These are phyloP conservation scores for Elsinoe necatrix DNA, from an alignment of 2,329 filamentous ascomycete genomes.

Conservation along the genomic window DNA sequence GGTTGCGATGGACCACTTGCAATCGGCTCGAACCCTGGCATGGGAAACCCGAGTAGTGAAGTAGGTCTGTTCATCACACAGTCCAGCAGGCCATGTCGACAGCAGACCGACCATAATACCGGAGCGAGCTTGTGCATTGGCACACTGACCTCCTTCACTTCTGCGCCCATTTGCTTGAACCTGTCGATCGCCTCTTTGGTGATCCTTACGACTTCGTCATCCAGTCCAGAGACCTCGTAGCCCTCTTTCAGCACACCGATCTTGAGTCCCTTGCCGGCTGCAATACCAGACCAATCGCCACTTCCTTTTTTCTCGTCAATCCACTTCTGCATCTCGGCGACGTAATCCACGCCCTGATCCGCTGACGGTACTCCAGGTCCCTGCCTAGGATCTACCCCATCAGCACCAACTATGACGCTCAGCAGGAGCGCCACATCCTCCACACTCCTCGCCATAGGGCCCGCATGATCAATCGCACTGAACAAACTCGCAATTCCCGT, in stretches of 20 bases:
- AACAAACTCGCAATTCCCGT: conserved; percentile 35
- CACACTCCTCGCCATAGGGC: conserved; percentile 36
- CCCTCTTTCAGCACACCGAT: conserved; percentile 42
- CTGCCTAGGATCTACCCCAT: conserved; percentile 38
- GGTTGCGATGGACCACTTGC: conserved; percentile 11
- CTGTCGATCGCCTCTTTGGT: conserved; percentile 33
- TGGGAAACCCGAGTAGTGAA: conserved; percentile 25
- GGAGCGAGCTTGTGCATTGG: conserved; percentile 41
- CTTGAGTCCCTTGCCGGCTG: conserved; percentile 34
- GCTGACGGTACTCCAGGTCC: conserved; percentile 34
- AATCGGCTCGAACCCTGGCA: conserved; percentile 26
- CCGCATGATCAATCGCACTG: conserved; percentile 40
- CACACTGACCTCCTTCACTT: conserved; percentile 39
- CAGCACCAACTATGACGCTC: conserved; percentile 37
- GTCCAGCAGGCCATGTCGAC: conserved; percentile 26
- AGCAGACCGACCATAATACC: conserved; percentile 41
- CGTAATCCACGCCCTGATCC: conserved; percentile 32
- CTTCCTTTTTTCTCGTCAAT: conserved; percentile 21
- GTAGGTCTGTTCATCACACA: conserved; percentile 26
- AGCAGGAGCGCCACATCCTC: conserved; percentile 36
- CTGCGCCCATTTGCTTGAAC: conserved; percentile 36
- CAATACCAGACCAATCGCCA: conserved; percentile 25
- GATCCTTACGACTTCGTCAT: conserved; percentile 31
- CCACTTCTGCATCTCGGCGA: conserved; percentile 24
- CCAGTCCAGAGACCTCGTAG: conserved; percentile 33